These are phyloP conservation scores for Pseudozyma tsukubaensis DNA, from an alignment of 1,284 basidiomycete species.

Conservation along the genomic window DNA sequence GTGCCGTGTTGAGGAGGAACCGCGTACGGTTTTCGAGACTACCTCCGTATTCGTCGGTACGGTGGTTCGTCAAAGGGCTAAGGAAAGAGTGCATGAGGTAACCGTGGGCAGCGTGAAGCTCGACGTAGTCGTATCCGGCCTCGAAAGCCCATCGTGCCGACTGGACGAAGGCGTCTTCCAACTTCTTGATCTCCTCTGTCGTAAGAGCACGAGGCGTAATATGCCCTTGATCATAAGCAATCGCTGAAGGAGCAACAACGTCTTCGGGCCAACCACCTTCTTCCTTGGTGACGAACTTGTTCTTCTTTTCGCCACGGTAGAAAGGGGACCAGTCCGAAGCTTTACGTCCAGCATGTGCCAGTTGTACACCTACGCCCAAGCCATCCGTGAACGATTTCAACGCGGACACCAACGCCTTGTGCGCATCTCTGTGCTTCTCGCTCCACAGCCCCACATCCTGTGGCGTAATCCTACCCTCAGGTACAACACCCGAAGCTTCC, in stretches of 20 bases:
- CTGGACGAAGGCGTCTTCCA: constrained; percentile 77
- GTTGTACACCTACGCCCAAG: constrained; percentile 80
- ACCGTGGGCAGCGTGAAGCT: constrained; percentile 72
- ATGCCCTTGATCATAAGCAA: constrained; percentile 73
- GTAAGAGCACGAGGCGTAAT: constrained; percentile 75
- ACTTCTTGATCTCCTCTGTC: constrained; percentile 73
- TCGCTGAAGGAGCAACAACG: constrained; percentile 74
- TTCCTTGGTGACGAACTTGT: constrained; percentile 38
- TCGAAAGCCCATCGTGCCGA: constrained; percentile 74
- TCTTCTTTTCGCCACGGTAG: constrained; percentile 69
- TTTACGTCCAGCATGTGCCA: constrained; percentile 83
- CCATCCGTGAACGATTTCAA: constrained; percentile 75
- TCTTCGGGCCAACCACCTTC: constrained; percentile 79
- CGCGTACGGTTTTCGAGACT: constrained; percentile 59
- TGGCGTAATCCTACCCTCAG: constrained; percentile 81
- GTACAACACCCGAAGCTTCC: constrained; percentile 72
- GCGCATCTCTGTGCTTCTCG: constrained; percentile 78
- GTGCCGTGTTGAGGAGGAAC: constrained; percentile 49
- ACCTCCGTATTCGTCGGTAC: constrained; percentile 67
- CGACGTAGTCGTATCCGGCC: constrained; percentile 78
- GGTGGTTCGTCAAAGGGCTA: constrained; percentile 61
- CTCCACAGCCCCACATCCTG: constrained; percentile 79
- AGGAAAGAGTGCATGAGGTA: constrained; percentile 75
- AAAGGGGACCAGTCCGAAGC: constrained; percentile 72
- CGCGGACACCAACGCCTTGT: constrained; percentile 80